Evolutionary conservation across 2,329 filamentous ascomycete species (phyloP), one percentile per base, ranked within the genome.

Genomic region (Paraconiothyrium sp.): DNA sequence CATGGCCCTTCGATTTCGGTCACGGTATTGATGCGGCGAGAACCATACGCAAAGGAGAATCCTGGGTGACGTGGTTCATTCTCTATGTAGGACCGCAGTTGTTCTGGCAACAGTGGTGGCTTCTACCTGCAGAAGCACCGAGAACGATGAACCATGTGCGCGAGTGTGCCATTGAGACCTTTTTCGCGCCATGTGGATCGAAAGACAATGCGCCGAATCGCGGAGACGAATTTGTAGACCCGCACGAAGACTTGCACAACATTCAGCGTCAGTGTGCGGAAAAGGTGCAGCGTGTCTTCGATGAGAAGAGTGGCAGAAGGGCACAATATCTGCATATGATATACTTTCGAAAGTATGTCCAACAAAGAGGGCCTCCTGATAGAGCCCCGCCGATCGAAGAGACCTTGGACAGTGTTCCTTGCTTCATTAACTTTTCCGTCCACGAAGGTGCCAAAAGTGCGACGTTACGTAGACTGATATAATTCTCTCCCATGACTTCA

Each of bases 91-190:
- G 74, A 0, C 72, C 72, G 1, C 63, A 69, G 32, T 58, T 76
- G 2, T 78, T 76, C 57, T 75, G 72, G 72, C 58, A 71, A 14
- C 72, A 76, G 47, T 76, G 75, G 73, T 74, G 72, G 70, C 60
- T 49, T 8, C 50, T 74, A 4, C 55, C 63, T 41, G 52, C 57
- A 16, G 60, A 62, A 24, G 22, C 47, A 2, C 56, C 65, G 8
- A 20, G 48, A 14, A 71, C 70, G 44, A 66, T 63, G 54, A 66
- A 74, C 56, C 66, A 74, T 60, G 74, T 76, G 39, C 72, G 73
- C 34, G 69, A 73, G 61, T 64, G 66, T 24, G 70, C 72, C 0
- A 61, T 74, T 46, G 58, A 66, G 43, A 58, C 63, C 10, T 75
- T 69, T 64, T 65, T 70, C 34, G 61, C 27, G 20, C 62, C 63